Base-by-base conservation (phyloP, 2,329 filamentous ascomycete genomes). In the Knufia petricola region DNA sequence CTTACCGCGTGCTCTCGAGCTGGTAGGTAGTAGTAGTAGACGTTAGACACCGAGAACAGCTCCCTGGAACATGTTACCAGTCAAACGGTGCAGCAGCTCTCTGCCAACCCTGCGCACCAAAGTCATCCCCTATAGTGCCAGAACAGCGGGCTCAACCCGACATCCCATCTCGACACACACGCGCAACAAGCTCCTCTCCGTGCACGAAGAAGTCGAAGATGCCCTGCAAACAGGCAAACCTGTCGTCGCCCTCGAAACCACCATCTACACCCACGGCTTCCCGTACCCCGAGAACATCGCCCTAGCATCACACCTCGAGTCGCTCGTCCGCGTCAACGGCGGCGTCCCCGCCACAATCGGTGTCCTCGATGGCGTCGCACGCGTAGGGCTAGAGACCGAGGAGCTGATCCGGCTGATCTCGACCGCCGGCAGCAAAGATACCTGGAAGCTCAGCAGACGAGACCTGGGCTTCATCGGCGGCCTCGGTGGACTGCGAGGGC, bases 221-320 rank as follows among this genome's bases (percentile, higher is more conserved):
- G 90, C 89, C 32, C 66, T 95, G 41, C 73, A 78, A 36, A 77
- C 79, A 10, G 81, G 82, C 49, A 82, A 80, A 59, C 90, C 92
- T 0, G 82, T 98, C 3, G 89, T 98, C 9, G 92, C 90, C 13
- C 75, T 98, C 3, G 92, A 98, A 67, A 88, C 87, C 1, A 95
- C 92, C 3, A 96, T 98, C 58, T 96, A 98, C 67, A 98, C 92
- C 1, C 92, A 98, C 68, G 89, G 81, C 50, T 85, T 82, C 55
- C 81, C 82, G 2, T 84, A 84, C 57, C 83, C 82, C 0, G 77
- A 84, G 23, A 87, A 85, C 58, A 69, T 84, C 34, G 81, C 84
- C 19, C 73, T 98, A 12, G 86, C 87, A n/a, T 77, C 80, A 28
- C 76, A 83, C 40, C 78, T 96, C 51, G 87, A 95, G 61, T 80